Base-by-base conservation (phyloP, 306 rosid species). In the Pterocarpus macrocarpus region DNA sequence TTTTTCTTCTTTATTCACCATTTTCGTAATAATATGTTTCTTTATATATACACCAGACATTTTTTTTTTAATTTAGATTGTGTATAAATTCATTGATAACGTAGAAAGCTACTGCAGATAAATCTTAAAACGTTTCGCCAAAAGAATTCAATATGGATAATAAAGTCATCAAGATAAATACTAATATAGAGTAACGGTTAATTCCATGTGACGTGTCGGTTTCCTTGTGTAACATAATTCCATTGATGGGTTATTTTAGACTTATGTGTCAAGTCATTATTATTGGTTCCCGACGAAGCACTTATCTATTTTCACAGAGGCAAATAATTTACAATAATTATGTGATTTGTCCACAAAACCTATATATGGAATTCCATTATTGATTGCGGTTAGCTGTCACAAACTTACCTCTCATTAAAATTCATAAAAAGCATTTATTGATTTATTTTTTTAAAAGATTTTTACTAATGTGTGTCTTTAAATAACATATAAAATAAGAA, bases 361-460 rank as follows among this genome's bases (percentile, higher is more conserved):
- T 66, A 66, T 15, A 39, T 55, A 55, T 30, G 67, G 67, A 56
- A 78, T 55, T 78, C 68, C 52, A 78, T 65, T 39, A 66, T 78
- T 65, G 3, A 53, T 53, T 33, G 17, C 15, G 4, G 43, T 67
- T 78, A 66, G 67, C 57, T 66, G 75, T 50, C 73, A 65, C 55
- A 22, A 2, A 53, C 65, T 53, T 53, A 28, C 41, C 64, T 63
- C 39, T 12, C 55, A 28, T 67, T 63, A 64, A 15, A 62, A 64
- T 11, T 4, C 52, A 64, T 57, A 13, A 58, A 62, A 65, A 7
- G 32, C 15, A 52, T 52, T 77, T 77, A 38, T 35, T 77, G 41
- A 61, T 61, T 44, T 4, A 28, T 15, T 13, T 61, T 30, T 5
- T n/a, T 28, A 28, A 34, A 71, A 36, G 39, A 36, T 22, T 22